Evolutionary conservation across 2,329 filamentous ascomycete species (phyloP), one percentile per base, ranked within the genome.

Genomic region (Mycogone perniciosa): DNA sequence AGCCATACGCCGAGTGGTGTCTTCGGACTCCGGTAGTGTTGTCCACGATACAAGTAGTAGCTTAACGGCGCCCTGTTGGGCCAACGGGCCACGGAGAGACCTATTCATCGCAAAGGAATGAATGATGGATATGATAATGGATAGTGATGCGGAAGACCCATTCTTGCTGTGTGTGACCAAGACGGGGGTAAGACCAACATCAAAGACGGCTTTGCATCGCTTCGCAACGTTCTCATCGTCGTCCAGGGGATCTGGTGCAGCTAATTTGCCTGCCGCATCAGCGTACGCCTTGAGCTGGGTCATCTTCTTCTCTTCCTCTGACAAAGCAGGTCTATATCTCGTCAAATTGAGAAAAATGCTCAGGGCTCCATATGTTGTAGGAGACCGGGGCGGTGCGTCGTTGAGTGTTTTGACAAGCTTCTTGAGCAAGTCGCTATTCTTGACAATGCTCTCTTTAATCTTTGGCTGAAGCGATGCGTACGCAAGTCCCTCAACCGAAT

Each of bases 251-350:
- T 91, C 82, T 0, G 79, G 73, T 3, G 76, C 71, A 0, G 75
- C 65, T n/a, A 79, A 64, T 54, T 81, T 80, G 61, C 89, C 90
- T 5, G 84, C 84, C 1, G 89, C 87, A 63, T 95, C 89, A 10
- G 93, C 93, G 61, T 97, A 99, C 2, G 90, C 89, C 72, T 95
- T 96, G 41, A 99, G 79, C 65, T 99, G 88, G 5, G 81, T 81
- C 72, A 99, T 89, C 62, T 88, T 89, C 71, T 92, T 93, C 61
- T 96, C 86, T 67, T 99, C 93, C 56, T 96, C 92, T 0, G 89
- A 85, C 38, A 91, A 75, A 6, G 75, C 74, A 6, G 90, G 90
- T 38, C 81, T 78, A 64, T 95, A 97, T 31, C 80, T 77, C 10
- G 89, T 95, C 46, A 99, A 73, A 63, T 97, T 96, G 49, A 82